Percentiles rank a stretch among this genome's conserved stretches.
These are phyloP conservation scores for Clonostachys chloroleuca DNA, from an alignment of 2,329 filamentous ascomycete species.

Conservation along the genomic window DNA sequence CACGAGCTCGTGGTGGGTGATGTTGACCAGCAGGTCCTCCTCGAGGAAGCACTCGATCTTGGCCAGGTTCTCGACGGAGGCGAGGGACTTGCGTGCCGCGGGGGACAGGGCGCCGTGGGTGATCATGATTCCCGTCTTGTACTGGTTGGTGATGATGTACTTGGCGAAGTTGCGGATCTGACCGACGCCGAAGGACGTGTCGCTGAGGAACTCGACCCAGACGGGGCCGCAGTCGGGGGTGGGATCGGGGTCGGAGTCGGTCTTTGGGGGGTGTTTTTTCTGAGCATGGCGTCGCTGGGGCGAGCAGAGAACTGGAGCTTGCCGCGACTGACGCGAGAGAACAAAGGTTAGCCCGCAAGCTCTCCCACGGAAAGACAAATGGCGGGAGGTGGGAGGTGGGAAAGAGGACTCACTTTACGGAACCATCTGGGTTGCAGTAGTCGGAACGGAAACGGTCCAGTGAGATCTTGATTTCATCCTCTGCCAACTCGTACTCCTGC, in stretches of 20 bases:
- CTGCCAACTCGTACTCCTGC: constrained; percentile 88
- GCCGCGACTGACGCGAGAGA: constrained; percentile 54
- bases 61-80: constrained; percentile 68
- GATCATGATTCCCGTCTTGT: constrained; percentile 87
- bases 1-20: constrained; percentile 95
- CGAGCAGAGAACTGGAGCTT: constrained; percentile 86
- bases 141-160: constrained; percentile 73
- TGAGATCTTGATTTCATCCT: constrained; percentile 83
- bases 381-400: not conserved
- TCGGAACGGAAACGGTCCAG: constrained; percentile 75
- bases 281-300: constrained; percentile 78
- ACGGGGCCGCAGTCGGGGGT: constrained; percentile 76
- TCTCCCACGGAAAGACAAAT: not conserved
- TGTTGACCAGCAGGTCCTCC: constrained; percentile 94
- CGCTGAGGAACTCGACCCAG: constrained; percentile 87
- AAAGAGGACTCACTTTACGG: constrained; percentile 61
- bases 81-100: constrained; percentile 82
- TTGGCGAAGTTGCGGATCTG: constrained; percentile 89
- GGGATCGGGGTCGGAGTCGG: constrained; percentile 64
- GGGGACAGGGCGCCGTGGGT: constrained; percentile 78
- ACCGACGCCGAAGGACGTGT: constrained; percentile 79
- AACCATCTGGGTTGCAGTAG: constrained; percentile 70
- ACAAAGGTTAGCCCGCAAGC: not conserved
- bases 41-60: constrained; percentile 94
- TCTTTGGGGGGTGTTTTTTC: constrained; percentile 73